These are phyloP conservation scores for Phytopythium chamaehyphon DNA, from an alignment of 352 stramenopile genomes.

Conservation along the genomic window DNA sequence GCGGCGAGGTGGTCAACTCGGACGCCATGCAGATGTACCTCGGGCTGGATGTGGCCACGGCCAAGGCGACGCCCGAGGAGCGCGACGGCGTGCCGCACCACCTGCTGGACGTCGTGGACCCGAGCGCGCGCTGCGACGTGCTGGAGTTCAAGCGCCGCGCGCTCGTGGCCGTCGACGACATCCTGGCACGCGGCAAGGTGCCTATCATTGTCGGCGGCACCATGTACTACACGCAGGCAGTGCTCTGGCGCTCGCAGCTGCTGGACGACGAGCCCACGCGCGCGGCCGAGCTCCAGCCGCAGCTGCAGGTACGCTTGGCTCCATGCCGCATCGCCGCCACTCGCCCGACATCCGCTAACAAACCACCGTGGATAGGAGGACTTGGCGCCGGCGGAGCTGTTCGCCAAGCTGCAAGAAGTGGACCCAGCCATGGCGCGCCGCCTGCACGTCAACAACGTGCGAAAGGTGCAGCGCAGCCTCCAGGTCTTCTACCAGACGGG, in stretches of 20 bases:
- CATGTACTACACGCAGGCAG: slow-evolving; percentile 91
- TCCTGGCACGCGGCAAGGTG: slow-evolving; percentile 81
- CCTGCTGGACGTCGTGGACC: slow-evolving; percentile 83
- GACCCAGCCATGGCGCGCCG: slow-evolving; percentile 80
- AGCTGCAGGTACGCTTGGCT: not conserved
- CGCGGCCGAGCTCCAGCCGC: not conserved
- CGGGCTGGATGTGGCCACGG: slow-evolving; percentile 85
- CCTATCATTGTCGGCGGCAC: slow-evolving; percentile 91
- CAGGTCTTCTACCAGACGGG: slow-evolving; percentile 84
- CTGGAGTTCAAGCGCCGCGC: slow-evolving; percentile 79
- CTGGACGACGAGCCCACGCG: slow-evolving; percentile 67
- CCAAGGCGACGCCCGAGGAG: slow-evolving; percentile 84
- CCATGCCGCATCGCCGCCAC: no score
- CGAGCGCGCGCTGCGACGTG: slow-evolving; percentile 70
- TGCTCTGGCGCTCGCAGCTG: slow-evolving; percentile 86
- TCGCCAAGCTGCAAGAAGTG: slow-evolving; percentile 50
- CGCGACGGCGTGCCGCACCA: slow-evolving; percentile 88
- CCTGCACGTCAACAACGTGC: slow-evolving; percentile 85
- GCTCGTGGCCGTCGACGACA: slow-evolving; percentile 75
- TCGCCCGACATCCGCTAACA: no score
- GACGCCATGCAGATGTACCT: slow-evolving; percentile 92
- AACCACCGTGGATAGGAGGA: slow-evolving; percentile 11
- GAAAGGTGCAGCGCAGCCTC: slow-evolving; percentile 82
- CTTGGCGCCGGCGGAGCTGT: slow-evolving; percentile 54
- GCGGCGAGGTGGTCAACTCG: slow-evolving; percentile 90